Conservation (phyloP, 441 rosid genomes). For the Mallotus japonicus region DNA sequence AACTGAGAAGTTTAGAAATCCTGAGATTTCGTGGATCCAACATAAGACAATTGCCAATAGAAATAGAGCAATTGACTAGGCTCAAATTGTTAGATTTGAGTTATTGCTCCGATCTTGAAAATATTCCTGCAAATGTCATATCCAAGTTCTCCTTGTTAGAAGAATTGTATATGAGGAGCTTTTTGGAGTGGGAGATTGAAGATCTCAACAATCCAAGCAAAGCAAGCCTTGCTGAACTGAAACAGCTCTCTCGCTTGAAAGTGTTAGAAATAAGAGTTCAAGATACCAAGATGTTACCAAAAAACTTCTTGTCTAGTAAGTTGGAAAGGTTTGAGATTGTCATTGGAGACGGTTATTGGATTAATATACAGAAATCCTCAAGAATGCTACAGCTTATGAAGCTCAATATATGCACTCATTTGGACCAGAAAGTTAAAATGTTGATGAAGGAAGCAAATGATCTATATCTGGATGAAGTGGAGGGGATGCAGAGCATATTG, state of each 20-base stretch:
- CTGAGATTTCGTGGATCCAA: conserved; percentile 28
- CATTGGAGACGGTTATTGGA: conserved; percentile 5
- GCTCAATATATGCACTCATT: neutral
- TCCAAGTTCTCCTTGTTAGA: conserved; percentile 27
- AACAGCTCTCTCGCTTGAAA: neutral
- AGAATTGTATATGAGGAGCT: conserved; percentile 21
- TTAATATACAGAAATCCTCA: neutral
- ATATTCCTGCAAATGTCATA: conserved; percentile 20
- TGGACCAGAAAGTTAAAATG: neutral
- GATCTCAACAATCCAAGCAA: neutral
- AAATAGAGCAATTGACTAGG: conserved; percentile 24
- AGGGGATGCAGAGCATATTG: neutral
- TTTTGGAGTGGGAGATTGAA: conserved; percentile 18
- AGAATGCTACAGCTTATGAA: conserved; percentile 14
- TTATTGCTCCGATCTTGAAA: neutral
- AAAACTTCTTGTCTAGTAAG: conserved; percentile 3
- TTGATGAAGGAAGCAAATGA: conserved; percentile 9
- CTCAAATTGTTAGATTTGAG: conserved; percentile 30
- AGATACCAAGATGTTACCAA: neutral
- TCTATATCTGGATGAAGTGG: neutral
- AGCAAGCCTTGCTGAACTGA: conserved; percentile 17
- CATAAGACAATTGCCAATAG: conserved; percentile 20
- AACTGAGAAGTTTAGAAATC: conserved; percentile 29
- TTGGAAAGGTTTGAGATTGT: conserved; percentile 15
- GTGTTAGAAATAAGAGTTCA: conserved; percentile 2